Base-by-base conservation (phyloP, 1,284 basidiomycete genomes). In the Cutaneotrichosporon daszewskae region DNA sequence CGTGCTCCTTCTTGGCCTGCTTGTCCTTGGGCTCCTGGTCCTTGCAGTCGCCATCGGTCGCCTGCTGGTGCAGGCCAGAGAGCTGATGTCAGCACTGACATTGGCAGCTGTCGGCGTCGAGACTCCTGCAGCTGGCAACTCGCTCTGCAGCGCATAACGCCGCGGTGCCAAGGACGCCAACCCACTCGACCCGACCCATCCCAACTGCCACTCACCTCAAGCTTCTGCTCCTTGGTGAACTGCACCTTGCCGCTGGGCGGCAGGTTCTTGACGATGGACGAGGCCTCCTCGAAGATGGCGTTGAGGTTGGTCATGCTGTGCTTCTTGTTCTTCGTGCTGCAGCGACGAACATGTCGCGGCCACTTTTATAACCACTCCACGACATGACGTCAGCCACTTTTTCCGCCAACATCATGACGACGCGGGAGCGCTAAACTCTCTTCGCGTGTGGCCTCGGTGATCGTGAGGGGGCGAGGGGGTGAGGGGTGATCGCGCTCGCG, bases 21-120 rank as follows among this genome's bases (percentile, higher is more conserved):
- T 23, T 24, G 34, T 26, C 34, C 23, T 26, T 36, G 10, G 34
- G 34, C 34, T 36, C 34, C 9, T 19, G 16, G 14, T 36, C 34
- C 34, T 36, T 36, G 34, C 34, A 36, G 34, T 36, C 34, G 22
- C 34, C 34, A 12, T 36, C 34, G 23, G 34, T 36, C 14, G 34
- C 34, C 34, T 36, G 34, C 34, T 36, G 12, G 14, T 22, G 20
- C 9, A 36, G 34, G 12, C 34, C 34, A 14, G 24, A 5, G 22
- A 36, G 34, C 34, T 36, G 22, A n/a, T 11, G 13, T 31, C 28
- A 31, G 7, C 25, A 26, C 25, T 26, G 25, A 13, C 25, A 13
- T 26, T 8, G 9, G 25, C 25, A 26, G 25, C 25, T 13, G 9
- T 9, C 9, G 25, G 25, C 25, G 25, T 26, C 25, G 13, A 26